phyloP scores from a whole-genome alignment of 2,329 filamentous ascomycete species.

The Talaromyces albobiverticillius region DNA sequence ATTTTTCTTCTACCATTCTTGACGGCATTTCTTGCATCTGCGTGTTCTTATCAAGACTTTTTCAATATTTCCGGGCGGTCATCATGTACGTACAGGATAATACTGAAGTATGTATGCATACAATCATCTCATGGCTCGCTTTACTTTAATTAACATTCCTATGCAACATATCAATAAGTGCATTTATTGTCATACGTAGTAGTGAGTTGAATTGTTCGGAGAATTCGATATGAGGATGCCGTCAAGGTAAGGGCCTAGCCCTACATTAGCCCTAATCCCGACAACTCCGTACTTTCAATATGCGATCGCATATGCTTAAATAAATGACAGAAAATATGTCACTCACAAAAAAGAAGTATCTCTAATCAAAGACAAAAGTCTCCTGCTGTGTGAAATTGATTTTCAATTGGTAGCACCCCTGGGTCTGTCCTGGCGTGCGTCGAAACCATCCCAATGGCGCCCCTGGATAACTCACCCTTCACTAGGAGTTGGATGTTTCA shows the following conservation, averaged over 20 bases:
- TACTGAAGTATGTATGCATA: neutral
- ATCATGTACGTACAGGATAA: neutral
- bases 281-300: too few relatives aligned
- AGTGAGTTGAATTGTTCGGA: too few relatives aligned
- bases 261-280: slow-evolving; percentile 1
- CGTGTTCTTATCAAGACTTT: neutral
- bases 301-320: too few relatives aligned
- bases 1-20: slow-evolving; percentile 1
- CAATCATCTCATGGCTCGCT: neutral
- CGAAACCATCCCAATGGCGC: neutral
- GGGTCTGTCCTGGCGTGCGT: neutral
- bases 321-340: too few relatives aligned
- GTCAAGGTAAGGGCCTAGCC: neutral
- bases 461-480: slow-evolving; percentile 6
- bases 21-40: neutral
- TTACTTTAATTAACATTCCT: neutral
- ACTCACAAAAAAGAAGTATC: too few relatives aligned
- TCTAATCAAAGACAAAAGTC: too few relatives aligned
- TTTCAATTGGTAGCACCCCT: neutral
- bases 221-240: too few relatives aligned
- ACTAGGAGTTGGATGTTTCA: neutral
- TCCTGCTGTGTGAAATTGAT: too few relatives aligned
- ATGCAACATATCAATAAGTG: neutral
- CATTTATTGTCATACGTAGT: too few relatives aligned
- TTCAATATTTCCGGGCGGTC: too few relatives aligned